Evolutionary conservation across 2,329 filamentous ascomycete species (phyloP).

Genomic region (Fonsecaea multimorphosa): DNA sequence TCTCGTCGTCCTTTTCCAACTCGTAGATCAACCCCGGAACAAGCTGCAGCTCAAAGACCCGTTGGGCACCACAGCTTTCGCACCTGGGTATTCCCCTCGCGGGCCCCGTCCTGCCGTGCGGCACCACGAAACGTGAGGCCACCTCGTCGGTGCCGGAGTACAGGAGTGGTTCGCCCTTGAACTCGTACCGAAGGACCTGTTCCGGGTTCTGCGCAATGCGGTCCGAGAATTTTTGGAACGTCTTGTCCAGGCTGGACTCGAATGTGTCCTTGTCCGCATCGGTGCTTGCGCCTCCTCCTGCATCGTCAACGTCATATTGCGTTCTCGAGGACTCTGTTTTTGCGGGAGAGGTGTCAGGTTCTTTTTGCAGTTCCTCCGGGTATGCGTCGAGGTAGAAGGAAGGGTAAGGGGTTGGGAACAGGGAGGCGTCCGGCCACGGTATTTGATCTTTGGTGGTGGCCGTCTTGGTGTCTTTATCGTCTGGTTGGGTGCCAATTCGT

Average conservation of each 20-base stretch:
- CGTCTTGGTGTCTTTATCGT: conserved; percentile 35
- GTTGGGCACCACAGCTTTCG: conserved; percentile 71
- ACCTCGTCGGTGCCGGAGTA: conserved; percentile 80
- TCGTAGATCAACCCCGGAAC: conserved; percentile 89
- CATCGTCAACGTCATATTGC: conserved; percentile 44
- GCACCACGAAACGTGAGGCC: conserved; percentile 64
- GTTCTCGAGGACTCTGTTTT: conserved; percentile 48
- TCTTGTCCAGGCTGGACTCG: conserved; percentile 74
- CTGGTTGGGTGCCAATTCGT: conserved; percentile 51
- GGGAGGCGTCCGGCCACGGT: conserved; percentile 74
- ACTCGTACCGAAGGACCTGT: conserved; percentile 82
- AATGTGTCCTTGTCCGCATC: conserved; percentile 70
- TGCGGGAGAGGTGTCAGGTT: conserved; percentile 44
- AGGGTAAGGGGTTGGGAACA: conserved; percentile 74
- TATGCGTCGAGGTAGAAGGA: conserved; percentile 86
- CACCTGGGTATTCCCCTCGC: conserved; percentile 71
- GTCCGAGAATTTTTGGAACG: conserved; percentile 81
- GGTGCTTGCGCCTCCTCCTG: conserved; percentile 42
- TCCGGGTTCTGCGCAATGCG: conserved; percentile 79
- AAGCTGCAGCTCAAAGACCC: conserved; percentile 90
- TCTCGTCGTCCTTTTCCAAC: conserved; percentile 71
- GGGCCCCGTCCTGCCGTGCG: conserved; percentile 35
- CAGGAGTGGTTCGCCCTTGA: conserved; percentile 72
- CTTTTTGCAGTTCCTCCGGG: conserved; percentile 77
- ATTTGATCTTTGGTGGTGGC: conserved; percentile 50